Evolutionary conservation across 495 filamentous ascomycete genomes (phyloP), one percentile per base, ranked within the genome.

Genomic region (Penicillium silybi): DNA sequence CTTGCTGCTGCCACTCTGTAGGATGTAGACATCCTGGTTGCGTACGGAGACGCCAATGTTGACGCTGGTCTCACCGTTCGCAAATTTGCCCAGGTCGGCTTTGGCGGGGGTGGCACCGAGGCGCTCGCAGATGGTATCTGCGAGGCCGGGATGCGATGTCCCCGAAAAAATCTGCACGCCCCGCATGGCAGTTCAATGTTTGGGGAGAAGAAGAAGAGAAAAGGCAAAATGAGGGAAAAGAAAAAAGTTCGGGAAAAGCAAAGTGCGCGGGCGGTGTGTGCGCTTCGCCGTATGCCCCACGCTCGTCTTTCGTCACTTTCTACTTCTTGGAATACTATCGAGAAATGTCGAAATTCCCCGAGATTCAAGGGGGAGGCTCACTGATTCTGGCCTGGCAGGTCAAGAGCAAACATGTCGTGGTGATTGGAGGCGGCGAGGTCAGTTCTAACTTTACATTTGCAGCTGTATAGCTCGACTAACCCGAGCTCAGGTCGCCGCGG

Each of bases 21-120:
- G 87, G 64, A 98, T 91, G 72, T 97, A 98, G 50, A 98, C 91
- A 81, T 98, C 92, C 67, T 98, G 93, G 63, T 98, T 92, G 47
- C 93, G 87, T 44, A 98, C 89, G 46, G 92, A 97, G 38, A 87
- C 89, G 66, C 89, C 78, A 63, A 98, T 92, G 68, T 90, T 86
- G 61, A 98, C 95, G 57, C 87, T 91, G 32, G 95, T 98, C 79
- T 98, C 93, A 64, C 95, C 95, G 79, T 96, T 89, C 72, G 79
- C 81, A 69, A 89, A 89, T 62, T 87, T 88, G 49, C 78, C 77
- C 41, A 89, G 72, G 44, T 81, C 75, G 54, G 81, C 85, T 56
- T 83, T 77, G n/a, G 82, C 81, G 7, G 78, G 77, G 35, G 80
- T 74, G 38, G 83, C 79, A n/a, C 86, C 82, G 38, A 90, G 73